A percentile compares a stretch with the other conserved stretches of the same genome.
phyloP scores from a whole-genome alignment of 2,329 filamentous ascomycete genomes.

The Fusarium brachygibbosum region DNA sequence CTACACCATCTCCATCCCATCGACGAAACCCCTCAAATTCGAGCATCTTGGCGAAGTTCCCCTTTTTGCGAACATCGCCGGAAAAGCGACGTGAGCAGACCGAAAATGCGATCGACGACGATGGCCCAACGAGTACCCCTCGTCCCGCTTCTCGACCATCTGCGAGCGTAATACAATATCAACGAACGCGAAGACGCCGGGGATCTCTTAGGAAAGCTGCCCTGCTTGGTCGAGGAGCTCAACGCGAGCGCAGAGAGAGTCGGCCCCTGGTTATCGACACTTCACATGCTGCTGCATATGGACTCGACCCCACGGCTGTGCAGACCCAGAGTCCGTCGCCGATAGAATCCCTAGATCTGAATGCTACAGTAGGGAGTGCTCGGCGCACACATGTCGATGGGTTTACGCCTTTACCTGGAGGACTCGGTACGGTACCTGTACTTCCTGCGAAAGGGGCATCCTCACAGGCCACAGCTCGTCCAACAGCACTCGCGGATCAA shows the following conservation, averaged over 20 bases:
- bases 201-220: constrained; percentile 91
- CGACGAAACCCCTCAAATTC: constrained; percentile 69
- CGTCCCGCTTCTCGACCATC: constrained; percentile 47
- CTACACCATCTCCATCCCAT: constrained; percentile 40
- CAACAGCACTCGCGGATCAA: constrained; percentile 33
- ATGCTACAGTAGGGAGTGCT: constrained; percentile 60
- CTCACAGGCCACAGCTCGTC: constrained; percentile 32
- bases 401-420: constrained; percentile 55
- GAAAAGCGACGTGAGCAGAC: constrained; percentile 52
- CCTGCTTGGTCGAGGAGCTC: constrained; percentile 79
- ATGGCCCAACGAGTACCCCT: constrained; percentile 54
- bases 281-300: constrained; percentile 48
- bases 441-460: constrained; percentile 25
- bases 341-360: constrained; percentile 60
- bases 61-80: constrained; percentile 70
- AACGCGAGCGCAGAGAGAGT: constrained; percentile 69
- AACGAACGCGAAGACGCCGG: constrained; percentile 75
- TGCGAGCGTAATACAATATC: constrained; percentile 56
- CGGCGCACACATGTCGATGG: constrained; percentile 63
- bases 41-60: constrained; percentile 76
- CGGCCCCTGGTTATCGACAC: constrained; percentile 62
- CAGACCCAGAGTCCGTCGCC: constrained; percentile 44
- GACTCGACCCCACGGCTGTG: constrained; percentile 32
- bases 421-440: constrained; percentile 27
- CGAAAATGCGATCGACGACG: constrained; percentile 56